Base-by-base conservation (phyloP, 1,139 yeast genomes). In the Candida dubliniensis region DNA sequence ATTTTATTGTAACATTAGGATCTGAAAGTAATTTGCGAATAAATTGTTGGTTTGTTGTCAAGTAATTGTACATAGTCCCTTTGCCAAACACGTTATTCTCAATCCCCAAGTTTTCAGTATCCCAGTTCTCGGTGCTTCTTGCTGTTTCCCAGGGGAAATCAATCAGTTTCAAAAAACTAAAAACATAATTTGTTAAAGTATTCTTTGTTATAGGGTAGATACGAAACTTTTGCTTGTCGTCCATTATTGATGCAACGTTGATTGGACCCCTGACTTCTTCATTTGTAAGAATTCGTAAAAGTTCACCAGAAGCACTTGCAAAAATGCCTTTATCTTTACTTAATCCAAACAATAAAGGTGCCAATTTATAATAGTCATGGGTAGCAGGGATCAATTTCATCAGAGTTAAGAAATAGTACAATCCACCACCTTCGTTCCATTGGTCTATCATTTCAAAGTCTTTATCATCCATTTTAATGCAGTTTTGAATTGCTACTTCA, bases 231-330 rank as follows among this genome's bases (percentile, higher is more conserved):
- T 34, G 34, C 38, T 46, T 12, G 37, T 38, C 24, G 41, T 39
- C 33, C 24, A 31, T 5, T n/a, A 15, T 11, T n/a, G 14, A 31
- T 9, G 10, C 29, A 12, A 42, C 24, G 7, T 25, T 35, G 8
- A 13, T 26, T 18, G 31, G 30, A 13, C 29, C 38, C 15, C 34
- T 31, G 8, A 42, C 25, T 15, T 38, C 26, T 15, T 32, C 35
- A 13, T 36, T 29, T 42, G 47, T 45, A 36, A 41, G 54, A 45
- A 31, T 49, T 41, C 26, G 47, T 40, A 47, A 47, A 33, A 42
- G 44, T n/a, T 38, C 24, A 12, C 13, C 14, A 2, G 45, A 47
- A 45, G 41, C 46, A 31, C 49, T 47, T 3, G 55, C 53, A 44
- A 49, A 48, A 33, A 48, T 46, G 42, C 9, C 31, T 3, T 36